Evolutionary conservation across 2,329 filamentous ascomycete genomes (phyloP).

Genomic region (Aschersonia sp.): DNA sequence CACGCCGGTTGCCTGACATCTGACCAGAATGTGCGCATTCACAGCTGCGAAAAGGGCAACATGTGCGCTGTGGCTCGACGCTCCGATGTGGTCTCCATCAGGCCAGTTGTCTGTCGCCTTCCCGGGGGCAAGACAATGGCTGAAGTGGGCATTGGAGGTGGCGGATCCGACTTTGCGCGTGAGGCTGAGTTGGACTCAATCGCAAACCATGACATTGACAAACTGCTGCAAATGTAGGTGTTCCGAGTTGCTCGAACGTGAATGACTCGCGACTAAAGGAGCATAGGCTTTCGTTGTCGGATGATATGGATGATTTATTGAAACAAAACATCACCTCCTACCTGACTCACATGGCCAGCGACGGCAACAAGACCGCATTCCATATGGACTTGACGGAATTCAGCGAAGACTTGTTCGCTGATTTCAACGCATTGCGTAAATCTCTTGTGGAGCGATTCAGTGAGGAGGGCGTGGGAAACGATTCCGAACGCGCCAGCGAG

Average conservation of each 20-base stretch:
- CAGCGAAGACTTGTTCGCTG: conserved; percentile 6
- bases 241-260: not conserved
- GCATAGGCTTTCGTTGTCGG: conserved; percentile 8
- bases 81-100: conserved; percentile 54
- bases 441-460: not conserved
- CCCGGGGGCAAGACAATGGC: conserved; percentile 45
- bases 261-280: not conserved
- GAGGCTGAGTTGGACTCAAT: conserved; percentile 50
- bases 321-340: conserved; percentile 3
- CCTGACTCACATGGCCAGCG: conserved; percentile 6
- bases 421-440: conserved; percentile 1
- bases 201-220: conserved; percentile 35
- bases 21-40: conserved; percentile 48
- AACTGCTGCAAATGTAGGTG: conserved; percentile 24
- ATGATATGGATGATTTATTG: conserved; percentile 2
- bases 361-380: conserved; percentile 13
- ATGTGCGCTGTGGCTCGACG: conserved; percentile 36
- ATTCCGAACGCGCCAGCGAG: not conserved
- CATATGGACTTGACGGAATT: conserved; percentile 9
- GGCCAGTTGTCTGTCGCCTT: conserved; percentile 58
- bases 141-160: conserved; percentile 68
- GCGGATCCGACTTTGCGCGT: conserved; percentile 58
- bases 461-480: not conserved
- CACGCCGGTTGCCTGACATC: conserved; percentile 60
- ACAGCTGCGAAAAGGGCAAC: conserved; percentile 71